Conservation (phyloP, 345 rosid genomes). For the Salix brachista region DNA sequence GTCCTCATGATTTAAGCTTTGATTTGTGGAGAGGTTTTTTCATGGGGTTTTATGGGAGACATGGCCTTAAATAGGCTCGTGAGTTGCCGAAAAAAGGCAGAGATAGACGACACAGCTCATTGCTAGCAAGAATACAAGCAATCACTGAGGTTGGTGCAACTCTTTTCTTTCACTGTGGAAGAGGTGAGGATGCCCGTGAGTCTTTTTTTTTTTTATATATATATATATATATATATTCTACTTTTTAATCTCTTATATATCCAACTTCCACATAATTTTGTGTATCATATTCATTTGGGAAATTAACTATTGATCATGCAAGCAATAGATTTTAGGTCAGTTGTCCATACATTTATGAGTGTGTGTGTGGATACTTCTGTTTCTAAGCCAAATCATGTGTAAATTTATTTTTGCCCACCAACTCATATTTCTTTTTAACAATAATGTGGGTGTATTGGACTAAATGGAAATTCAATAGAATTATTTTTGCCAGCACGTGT, state of each 20-base stretch:
- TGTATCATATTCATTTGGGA: neutral
- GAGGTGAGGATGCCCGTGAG: neutral
- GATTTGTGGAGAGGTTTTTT: slow-evolving; percentile 3
- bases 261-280: neutral
- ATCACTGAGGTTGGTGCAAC: slow-evolving; percentile 28
- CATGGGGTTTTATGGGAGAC: slow-evolving; percentile 9
- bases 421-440: neutral
- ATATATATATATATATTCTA: neutral
- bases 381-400: neutral
- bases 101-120: slow-evolving; percentile 17
- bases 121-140: neutral
- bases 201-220: neutral
- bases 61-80: slow-evolving; percentile 63
- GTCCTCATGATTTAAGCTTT: slow-evolving; percentile 18
- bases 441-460: neutral
- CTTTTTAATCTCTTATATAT: neutral
- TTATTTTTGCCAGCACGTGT: neutral
- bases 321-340: neutral
- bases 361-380: too few species aligned
- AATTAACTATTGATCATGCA: neutral
- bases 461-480: neutral
- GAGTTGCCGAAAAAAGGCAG: slow-evolving; percentile 35
- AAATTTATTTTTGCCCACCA: neutral
- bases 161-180: slow-evolving; percentile 8
- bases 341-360: neutral